Evolutionary conservation across 1,139 yeast genomes (phyloP).

Genomic region (Suhomyces bokatorum): DNA sequence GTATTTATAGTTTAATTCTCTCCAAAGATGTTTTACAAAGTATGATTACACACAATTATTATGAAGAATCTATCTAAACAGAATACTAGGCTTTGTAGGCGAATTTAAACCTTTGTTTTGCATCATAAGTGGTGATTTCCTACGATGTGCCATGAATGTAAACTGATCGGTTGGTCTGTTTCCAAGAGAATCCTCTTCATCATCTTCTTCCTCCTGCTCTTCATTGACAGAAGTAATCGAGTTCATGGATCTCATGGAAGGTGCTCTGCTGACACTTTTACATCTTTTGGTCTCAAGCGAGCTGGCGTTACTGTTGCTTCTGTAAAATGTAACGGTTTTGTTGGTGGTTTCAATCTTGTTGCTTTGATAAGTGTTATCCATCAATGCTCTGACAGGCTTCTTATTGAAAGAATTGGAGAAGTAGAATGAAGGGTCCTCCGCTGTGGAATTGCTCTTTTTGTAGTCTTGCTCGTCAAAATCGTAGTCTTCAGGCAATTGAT

Average conservation of each 20-base stretch:
- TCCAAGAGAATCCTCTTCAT: conserved; percentile 5
- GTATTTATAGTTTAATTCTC: conserved; percentile 2
- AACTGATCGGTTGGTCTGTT: background rate
- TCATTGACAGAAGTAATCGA: conserved; percentile 30
- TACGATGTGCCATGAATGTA: conserved; percentile 3
- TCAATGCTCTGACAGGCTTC: conserved; percentile 33
- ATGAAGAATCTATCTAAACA: conserved; percentile 4
- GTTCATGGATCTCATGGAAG: conserved; percentile 29
- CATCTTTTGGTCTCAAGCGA: conserved; percentile 12
- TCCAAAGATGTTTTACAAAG: conserved; percentile 2
- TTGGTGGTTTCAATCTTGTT: conserved; percentile 51
- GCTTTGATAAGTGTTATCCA: conserved; percentile 26
- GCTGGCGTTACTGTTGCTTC: conserved; percentile 27
- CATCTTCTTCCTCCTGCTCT: conserved; percentile 23
- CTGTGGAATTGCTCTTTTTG: conserved; percentile 1
- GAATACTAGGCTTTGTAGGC: conserved; percentile 3
- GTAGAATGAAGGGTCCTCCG: conserved; percentile 16
- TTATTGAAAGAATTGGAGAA: conserved; percentile 42
- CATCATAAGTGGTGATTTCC: background rate
- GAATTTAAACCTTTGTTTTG: background rate
- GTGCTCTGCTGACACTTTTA: conserved; percentile 29
- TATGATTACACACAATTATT: background rate
- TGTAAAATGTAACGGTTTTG: conserved; percentile 60
- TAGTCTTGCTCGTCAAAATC: conserved; percentile 46
- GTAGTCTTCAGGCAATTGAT: conserved; percentile 59